These are phyloP conservation scores for Linanthus parryae DNA, from an alignment of 148 eudicot genomes.

Conservation along the genomic window DNA sequence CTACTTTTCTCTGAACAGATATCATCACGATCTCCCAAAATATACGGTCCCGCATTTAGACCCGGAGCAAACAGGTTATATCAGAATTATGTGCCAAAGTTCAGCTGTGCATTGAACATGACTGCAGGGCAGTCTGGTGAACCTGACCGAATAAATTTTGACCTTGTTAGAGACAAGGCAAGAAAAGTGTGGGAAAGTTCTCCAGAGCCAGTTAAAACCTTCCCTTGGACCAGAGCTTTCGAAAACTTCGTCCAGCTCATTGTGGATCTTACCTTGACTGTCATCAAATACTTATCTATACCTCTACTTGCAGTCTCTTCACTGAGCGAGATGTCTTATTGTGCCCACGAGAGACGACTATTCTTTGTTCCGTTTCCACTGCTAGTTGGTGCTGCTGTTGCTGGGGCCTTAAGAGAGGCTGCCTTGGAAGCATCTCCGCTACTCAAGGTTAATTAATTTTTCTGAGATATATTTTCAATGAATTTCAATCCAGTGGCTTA, in stretches of 20 bases:
- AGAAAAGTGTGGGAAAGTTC: conserved; percentile 47
- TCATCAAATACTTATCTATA: conserved; percentile 47
- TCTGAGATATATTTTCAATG: too few species aligned
- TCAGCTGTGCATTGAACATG: conserved; percentile 50
- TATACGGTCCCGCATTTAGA: too few species aligned
- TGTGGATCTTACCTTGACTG: conserved; percentile 42
- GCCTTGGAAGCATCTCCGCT: conserved; percentile 49
- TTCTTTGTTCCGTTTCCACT: conserved; percentile 50
- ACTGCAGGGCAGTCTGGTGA: conserved; percentile 46
- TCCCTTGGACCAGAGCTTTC: conserved; percentile 63
- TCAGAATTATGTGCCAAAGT: conserved; percentile 16
- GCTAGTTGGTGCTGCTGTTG: conserved; percentile 52
- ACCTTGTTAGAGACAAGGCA: conserved; percentile 39
- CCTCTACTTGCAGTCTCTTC: conserved; percentile 62
- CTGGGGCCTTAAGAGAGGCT: conserved; percentile 46
- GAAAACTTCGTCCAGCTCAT: conserved; percentile 57
- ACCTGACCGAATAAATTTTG: conserved; percentile 31
- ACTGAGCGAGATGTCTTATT: conserved; percentile 79
- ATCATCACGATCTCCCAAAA: too few species aligned
- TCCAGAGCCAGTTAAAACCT: conserved; percentile 64
- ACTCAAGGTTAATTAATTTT: conserved; percentile 46
- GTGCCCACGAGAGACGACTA: conserved; percentile 75
- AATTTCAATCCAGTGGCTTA: too few species aligned
- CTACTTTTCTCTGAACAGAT: too few species aligned
- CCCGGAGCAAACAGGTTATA: conserved; percentile 15